Evolutionary conservation across 441 rosid genomes (phyloP).

Genomic region (Populus trichocarpa): DNA sequence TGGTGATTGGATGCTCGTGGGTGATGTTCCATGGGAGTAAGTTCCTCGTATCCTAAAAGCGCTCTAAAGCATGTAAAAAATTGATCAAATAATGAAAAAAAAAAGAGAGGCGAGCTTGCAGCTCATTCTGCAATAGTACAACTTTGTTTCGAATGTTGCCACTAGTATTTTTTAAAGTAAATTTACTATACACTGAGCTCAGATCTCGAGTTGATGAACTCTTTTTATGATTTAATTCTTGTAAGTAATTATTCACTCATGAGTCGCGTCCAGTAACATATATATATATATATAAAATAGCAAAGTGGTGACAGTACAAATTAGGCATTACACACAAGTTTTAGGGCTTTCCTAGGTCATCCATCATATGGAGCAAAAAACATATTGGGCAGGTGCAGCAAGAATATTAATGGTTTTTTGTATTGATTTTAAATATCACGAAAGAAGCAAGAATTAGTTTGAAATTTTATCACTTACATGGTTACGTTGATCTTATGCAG

Average conservation of each 20-base stretch:
- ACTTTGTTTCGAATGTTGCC: too few species aligned
- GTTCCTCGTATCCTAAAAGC: conserved; percentile 26
- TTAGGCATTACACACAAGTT: background rate
- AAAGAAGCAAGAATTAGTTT: background rate
- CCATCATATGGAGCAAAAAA: background rate
- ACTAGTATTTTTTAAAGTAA: too few species aligned
- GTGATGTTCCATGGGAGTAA: conserved; percentile 97
- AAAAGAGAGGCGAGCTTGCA: too few species aligned
- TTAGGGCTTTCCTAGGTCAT: background rate
- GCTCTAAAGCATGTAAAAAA: background rate
- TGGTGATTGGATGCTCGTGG: conserved; percentile 97
- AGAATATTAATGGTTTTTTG: background rate
- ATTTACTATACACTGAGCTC: too few species aligned
- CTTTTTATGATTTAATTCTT: too few species aligned
- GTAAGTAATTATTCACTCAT: too few species aligned
- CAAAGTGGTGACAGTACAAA: background rate
- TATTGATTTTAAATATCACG: background rate
- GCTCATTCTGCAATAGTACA: too few species aligned
- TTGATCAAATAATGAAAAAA: background rate
- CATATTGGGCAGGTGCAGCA: background rate
- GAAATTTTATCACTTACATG: background rate
- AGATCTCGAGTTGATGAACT: too few species aligned
- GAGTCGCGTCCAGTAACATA: too few species aligned
- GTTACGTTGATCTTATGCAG: conserved; percentile 21
- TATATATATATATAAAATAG: background rate